A percentile compares a stretch with the other conserved stretches of the same genome.
Evolutionary conservation across 257 asterid species (phyloP).

Genomic region (Nicotiana benthamiana): DNA sequence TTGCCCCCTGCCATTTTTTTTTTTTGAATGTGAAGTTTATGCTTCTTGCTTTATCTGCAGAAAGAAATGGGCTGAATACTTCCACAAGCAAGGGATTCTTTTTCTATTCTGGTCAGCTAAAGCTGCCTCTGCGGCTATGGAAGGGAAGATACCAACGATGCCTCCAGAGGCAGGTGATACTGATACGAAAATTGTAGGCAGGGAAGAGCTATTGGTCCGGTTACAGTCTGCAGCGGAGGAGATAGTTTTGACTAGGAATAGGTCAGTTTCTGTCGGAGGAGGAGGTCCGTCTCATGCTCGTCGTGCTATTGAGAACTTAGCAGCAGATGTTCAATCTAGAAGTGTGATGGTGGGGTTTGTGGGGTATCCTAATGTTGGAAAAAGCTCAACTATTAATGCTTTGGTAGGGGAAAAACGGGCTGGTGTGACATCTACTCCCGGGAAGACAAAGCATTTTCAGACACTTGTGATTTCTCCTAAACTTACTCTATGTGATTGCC

Average conservation of each 20-base stretch:
- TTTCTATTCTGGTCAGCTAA: conserved; percentile 97
- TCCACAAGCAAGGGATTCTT: conserved; percentile 65
- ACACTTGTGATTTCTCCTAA: conserved; percentile 82
- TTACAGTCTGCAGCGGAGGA: conserved; percentile 85
- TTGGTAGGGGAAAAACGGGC: conserved; percentile 87
- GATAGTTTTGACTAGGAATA: conserved; percentile 48
- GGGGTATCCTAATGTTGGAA: conserved; percentile 98
- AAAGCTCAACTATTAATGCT: conserved; percentile 96
- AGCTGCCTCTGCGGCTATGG: conserved; percentile 78
- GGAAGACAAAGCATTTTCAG: conserved; percentile 97
- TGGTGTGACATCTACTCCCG: conserved; percentile 98
- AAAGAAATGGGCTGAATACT: conserved; percentile 79
- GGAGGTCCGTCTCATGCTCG: conserved; percentile 14
- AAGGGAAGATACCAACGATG: conserved; percentile 41
- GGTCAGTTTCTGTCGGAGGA: conserved; percentile 17
- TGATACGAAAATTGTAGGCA: conserved; percentile 59
- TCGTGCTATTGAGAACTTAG: conserved; percentile 19
- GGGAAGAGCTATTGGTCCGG: conserved; percentile 76
- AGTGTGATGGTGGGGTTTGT: conserved; percentile 84
- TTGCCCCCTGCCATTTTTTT: background rate
- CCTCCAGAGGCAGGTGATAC: conserved; percentile 34
- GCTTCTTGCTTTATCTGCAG: conserved; percentile 30
- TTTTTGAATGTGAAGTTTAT: background rate
- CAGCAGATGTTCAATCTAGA: conserved; percentile 13
- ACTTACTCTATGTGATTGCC: conserved; percentile 95